These are phyloP conservation scores for Leishmania guyanensis DNA, from an alignment of 208 protist species.

Conservation along the genomic window DNA sequence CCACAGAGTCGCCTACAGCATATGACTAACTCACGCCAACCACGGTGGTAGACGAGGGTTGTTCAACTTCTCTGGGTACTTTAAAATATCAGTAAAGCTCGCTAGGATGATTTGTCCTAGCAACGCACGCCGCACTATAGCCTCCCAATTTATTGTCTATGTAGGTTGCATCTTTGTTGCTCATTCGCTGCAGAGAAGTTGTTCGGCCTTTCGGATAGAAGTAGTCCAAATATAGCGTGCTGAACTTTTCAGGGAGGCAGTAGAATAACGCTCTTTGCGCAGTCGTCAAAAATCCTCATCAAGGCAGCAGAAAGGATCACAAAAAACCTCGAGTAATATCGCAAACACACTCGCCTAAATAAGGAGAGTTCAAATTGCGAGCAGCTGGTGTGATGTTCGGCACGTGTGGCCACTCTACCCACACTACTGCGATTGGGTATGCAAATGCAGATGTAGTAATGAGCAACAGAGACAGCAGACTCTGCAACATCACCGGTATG, in stretches of 20 bases:
- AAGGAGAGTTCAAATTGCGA: slow-evolving; percentile 75
- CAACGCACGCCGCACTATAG: slow-evolving; percentile 55
- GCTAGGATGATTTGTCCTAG: slow-evolving; percentile 62
- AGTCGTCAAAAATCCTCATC: slow-evolving; percentile 49
- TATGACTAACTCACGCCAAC: slow-evolving; percentile 13
- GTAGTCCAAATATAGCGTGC: slow-evolving; percentile 54
- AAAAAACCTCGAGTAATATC: slow-evolving; percentile 65
- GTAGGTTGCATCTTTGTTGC: slow-evolving; percentile 42
- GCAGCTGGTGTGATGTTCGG: slow-evolving; percentile 22
- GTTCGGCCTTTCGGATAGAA: slow-evolving; percentile 49
- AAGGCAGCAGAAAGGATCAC: slow-evolving; percentile 82
- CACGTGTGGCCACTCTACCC: slow-evolving; percentile 52
- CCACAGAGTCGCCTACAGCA: slow-evolving; percentile 33
- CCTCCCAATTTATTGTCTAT: slow-evolving; percentile 43
- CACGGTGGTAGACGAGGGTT: slow-evolving; percentile 12
- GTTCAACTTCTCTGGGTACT: slow-evolving; percentile 48
- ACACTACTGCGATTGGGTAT: slow-evolving; percentile 34
- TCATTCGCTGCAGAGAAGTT: slow-evolving; percentile 40
- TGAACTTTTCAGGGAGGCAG: slow-evolving; percentile 59
- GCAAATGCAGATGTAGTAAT: slow-evolving; percentile 12
- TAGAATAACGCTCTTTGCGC: slow-evolving; percentile 43
- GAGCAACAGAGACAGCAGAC: slow-evolving; percentile 3
- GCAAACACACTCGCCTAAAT: slow-evolving; percentile 77
- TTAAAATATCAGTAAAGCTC: slow-evolving; percentile 70
- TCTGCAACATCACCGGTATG: neutral